phyloP scores from a whole-genome alignment of 164 flowering plant genomes.

The Sextonia rubra region DNA sequence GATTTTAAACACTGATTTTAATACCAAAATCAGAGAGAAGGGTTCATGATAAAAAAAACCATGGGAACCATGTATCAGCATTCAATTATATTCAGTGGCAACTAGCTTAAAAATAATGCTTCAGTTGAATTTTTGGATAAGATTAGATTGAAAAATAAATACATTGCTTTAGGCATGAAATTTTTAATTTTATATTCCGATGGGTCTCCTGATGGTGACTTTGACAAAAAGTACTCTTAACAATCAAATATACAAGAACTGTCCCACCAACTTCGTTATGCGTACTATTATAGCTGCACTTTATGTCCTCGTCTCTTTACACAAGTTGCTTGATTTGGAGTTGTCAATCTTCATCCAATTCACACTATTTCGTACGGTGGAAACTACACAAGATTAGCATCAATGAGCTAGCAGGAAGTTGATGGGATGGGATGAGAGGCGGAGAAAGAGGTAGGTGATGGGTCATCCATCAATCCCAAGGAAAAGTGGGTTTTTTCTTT shows the following conservation, averaged over 20 bases:
- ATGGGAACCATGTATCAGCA: too few species aligned
- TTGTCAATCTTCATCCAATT: not conserved
- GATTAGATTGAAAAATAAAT: not conserved
- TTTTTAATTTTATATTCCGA: too few species aligned
- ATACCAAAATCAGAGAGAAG: too few species aligned
- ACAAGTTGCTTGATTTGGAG: not conserved
- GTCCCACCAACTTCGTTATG: not conserved
- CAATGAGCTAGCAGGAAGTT: not conserved
- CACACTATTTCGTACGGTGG: not conserved
- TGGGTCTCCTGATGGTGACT: not conserved
- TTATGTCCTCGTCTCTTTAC: conserved; percentile 8
- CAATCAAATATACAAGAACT: too few species aligned
- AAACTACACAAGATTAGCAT: not conserved
- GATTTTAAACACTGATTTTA: too few species aligned
- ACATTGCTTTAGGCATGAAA: too few species aligned
- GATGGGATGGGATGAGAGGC: not conserved
- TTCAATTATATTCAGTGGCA: too few species aligned
- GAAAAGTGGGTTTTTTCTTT: not conserved
- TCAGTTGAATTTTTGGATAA: not conserved
- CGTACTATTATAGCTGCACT: not conserved
- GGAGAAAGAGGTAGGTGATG: not conserved
- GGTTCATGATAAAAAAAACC: too few species aligned
- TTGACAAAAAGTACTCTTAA: not conserved
- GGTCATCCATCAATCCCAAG: not conserved
- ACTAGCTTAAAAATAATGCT: not conserved